phyloP scores from a whole-genome alignment of 2,329 filamentous ascomycete genomes.

The Thielaviopsis populi region DNA sequence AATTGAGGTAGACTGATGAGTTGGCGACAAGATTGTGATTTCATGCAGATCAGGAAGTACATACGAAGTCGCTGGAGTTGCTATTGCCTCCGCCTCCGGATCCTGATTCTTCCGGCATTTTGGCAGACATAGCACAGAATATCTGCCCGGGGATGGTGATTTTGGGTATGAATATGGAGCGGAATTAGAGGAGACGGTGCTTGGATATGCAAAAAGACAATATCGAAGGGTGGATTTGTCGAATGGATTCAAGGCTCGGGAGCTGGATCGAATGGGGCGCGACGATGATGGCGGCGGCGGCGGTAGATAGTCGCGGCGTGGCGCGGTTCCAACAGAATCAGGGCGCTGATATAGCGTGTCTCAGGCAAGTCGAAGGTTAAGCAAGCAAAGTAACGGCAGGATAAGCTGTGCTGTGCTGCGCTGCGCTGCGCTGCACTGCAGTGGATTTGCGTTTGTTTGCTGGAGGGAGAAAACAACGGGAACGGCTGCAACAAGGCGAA shows the following conservation, averaged over 20 bases:
- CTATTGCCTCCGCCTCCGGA: conserved; percentile 43
- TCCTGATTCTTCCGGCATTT: conserved; percentile 12
- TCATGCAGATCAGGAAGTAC: conserved; percentile 26
- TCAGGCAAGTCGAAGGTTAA: not conserved
- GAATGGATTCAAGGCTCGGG: too few species aligned
- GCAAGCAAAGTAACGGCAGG: not conserved
- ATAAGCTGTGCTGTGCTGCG: not conserved
- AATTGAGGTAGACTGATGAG: not conserved
- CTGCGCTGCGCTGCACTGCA: too few species aligned
- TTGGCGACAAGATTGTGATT: not conserved
- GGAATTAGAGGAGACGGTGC: not conserved
- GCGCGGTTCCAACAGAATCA: too few species aligned
- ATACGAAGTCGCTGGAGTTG: conserved; percentile 91
- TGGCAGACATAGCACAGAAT: not conserved
- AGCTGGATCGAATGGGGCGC: too few species aligned
- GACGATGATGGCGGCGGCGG: too few species aligned
- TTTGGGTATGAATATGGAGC: not conserved
- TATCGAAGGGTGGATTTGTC: not conserved
- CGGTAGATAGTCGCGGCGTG: too few species aligned
- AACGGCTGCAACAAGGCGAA: not conserved
- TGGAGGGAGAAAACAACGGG: not conserved
- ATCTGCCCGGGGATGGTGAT: not conserved
- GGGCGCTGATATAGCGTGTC: not conserved
- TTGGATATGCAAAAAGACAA: not conserved
- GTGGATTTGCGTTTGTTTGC: not conserved